These are phyloP conservation scores for Isoetes engelmannii DNA, from an alignment of 83 land plant species.

Conservation along the genomic window DNA sequence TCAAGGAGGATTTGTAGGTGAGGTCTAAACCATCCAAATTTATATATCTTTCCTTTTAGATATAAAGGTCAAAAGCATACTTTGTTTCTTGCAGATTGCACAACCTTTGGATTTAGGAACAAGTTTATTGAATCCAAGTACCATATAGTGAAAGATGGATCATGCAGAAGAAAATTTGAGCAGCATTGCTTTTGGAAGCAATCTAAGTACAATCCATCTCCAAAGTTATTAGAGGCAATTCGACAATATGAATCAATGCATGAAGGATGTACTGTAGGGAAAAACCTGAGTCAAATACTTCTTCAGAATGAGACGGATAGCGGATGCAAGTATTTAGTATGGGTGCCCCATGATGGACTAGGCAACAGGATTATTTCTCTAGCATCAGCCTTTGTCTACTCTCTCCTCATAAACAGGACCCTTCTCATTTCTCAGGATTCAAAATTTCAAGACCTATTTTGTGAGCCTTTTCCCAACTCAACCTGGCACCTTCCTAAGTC, in stretches of 20 bases:
- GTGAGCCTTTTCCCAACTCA: conserved; percentile 10
- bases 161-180: conserved; percentile 14
- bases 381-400: conserved; percentile 18
- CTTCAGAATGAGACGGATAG: background rate
- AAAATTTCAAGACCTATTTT: background rate
- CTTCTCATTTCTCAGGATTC: conserved; percentile 7
- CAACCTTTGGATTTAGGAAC: no score
- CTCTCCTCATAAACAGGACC: conserved; percentile 9
- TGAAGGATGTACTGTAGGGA: background rate
- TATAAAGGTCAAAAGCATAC: no score
- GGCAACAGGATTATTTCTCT: conserved; percentile 17
- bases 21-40: no score
- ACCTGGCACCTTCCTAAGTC: background rate
- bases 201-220: conserved; percentile 7
- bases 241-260: conserved; percentile 9
- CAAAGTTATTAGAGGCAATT: background rate
- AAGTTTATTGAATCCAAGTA: no score
- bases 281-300: conserved; percentile 5
- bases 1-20: no score
- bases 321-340: conserved; percentile 13
- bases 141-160: no score
- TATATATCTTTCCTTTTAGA: no score
- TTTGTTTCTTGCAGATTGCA: no score
- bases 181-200: conserved; percentile 20
- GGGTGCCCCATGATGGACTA: conserved; percentile 7